Evolutionary conservation across 352 stramenopile species (phyloP), one percentile per base, ranked within the genome.

Genomic region (Chrysophaeum taylorii): DNA sequence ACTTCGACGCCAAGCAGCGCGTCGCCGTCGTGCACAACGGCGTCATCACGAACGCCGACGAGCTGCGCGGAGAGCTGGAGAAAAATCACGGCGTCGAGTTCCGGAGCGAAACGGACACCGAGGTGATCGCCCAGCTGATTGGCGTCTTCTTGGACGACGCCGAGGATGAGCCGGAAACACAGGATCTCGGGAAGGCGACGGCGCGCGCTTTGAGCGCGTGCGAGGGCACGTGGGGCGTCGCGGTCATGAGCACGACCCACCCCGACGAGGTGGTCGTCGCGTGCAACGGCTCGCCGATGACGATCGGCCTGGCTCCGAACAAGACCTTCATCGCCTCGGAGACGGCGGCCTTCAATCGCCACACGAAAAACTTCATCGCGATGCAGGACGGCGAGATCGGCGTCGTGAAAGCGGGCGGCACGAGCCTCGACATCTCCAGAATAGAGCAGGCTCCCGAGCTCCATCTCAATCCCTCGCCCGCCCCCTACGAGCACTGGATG

Each of bases 21-120:
- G 91, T 98, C 63, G 92, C 91, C 5, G 75, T 98, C n/a, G 92
- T 98, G 25, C 95, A 99, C 82, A 99, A 99, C 78, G 95, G 95
- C 52, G 98, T 94, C 37, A 93, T 99, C 74, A 98, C 96, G 70
- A 99, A 99, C 79, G 76, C 82, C 35, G 87, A 88, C 62, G 82
- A 89, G 54, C 62, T 93, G 1, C 71, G 85, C 36, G 70, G 77
- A 14, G 79, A 85, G 66, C 70, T 91, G n/a, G 74, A 88, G 72
- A 36, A 29, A 9, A 87, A 66, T 9, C 31, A 83, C 42, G 93
- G 94, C 45, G 88, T 98, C 21, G 76, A 83, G 18, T 99, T 99
- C 76, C 85, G 80, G 35, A 93, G 84, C 38, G 88, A 98, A 76
- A 99, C 95, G 0, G 95, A 99, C 81, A 98, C 94, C 0, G 95